phyloP scores from a whole-genome alignment of 441 rosid genomes.

The Syzygium syzygioides region DNA sequence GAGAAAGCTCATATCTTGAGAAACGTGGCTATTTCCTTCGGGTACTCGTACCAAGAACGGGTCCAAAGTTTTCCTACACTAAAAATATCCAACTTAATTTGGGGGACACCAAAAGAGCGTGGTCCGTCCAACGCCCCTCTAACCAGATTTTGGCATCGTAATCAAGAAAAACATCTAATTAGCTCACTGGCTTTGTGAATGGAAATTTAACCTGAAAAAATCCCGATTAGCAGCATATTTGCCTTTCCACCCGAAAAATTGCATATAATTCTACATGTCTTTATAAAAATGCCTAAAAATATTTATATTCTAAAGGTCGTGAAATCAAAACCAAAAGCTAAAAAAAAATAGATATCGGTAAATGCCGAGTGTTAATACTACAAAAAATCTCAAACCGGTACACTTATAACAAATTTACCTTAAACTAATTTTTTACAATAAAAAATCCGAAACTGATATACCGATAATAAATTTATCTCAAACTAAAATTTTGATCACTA shows the following conservation, averaged over 20 bases:
- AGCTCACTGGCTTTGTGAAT: not conserved
- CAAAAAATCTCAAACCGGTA: too few species aligned
- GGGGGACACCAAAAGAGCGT: not conserved
- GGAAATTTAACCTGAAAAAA: not conserved
- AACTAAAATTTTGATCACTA: too few species aligned
- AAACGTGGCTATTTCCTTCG: not conserved
- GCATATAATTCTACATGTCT: not conserved
- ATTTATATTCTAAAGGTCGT: not conserved
- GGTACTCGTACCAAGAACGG: not conserved
- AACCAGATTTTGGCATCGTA: not conserved
- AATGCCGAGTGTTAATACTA: too few species aligned
- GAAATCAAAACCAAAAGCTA: not conserved
- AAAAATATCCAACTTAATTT: not conserved
- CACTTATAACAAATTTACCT: too few species aligned
- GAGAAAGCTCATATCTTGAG: not conserved
- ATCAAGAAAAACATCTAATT: not conserved
- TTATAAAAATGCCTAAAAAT: not conserved
- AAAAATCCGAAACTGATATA: too few species aligned
- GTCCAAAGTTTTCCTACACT: too few species aligned
- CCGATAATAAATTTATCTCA: rapidly evolving
- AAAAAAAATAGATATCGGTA: not conserved
- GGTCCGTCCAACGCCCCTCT: not conserved
- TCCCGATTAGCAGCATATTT: not conserved
- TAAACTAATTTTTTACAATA: too few species aligned
- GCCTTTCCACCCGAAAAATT: too few species aligned